Evolutionary conservation across 2,329 filamentous ascomycete genomes (phyloP).

Genomic region (Colletotrichum aenigma): DNA sequence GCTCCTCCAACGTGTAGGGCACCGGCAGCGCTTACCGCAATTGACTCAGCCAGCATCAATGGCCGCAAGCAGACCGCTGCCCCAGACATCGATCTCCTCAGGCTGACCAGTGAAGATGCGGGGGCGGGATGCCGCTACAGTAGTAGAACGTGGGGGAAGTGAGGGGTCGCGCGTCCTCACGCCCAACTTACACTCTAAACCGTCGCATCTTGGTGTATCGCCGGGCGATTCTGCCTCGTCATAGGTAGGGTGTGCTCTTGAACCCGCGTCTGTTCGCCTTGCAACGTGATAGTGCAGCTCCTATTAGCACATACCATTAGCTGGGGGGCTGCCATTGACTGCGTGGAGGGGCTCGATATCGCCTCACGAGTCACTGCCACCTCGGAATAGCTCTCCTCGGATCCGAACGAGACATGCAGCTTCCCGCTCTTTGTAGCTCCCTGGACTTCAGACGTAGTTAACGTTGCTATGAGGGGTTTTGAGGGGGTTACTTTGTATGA

Average conservation of each 20-base stretch:
- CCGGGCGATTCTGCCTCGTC: not conserved
- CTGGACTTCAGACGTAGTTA: not conserved
- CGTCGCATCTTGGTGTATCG: constrained; percentile 12
- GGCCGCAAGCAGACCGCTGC: not conserved
- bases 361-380: not conserved
- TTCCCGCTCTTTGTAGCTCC: not conserved
- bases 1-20: not conserved
- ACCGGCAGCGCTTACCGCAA: not conserved
- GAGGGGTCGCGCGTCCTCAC: constrained; percentile 22
- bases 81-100: not conserved
- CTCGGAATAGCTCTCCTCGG: not conserved
- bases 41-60: not conserved
- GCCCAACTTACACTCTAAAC: constrained; percentile 8
- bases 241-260: not conserved
- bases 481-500: not conserved
- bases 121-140: constrained; percentile 23
- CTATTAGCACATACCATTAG: constrained; percentile 12
- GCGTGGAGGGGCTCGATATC: not conserved
- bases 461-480: not conserved
- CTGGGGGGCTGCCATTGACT: not conserved
- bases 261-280: not conserved
- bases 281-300: not conserved
- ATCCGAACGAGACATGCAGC: not conserved
- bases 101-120: not conserved
- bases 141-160: constrained; percentile 36